Percentiles rank a stretch among this genome's conserved stretches.
Conservation (phyloP, 2,329 filamentous ascomycete genomes). For the Didymella segeticola region DNA sequence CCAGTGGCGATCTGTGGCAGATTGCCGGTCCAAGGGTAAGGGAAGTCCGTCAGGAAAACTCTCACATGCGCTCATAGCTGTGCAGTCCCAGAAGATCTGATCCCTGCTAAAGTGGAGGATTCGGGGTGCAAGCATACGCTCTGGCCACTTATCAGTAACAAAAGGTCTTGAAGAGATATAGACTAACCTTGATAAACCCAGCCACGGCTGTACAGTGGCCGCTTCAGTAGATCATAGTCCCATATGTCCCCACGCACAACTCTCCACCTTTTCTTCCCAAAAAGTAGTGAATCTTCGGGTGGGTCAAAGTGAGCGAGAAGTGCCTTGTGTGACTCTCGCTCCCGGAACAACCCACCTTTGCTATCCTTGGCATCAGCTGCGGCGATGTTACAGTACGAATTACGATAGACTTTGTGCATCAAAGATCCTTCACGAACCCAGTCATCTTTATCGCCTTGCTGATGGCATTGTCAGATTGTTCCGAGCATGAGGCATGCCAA, state of each 20-base stretch:
- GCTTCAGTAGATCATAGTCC: background rate
- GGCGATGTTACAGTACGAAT: conserved; percentile 39
- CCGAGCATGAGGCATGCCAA: no score
- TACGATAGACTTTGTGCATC: conserved; percentile 42
- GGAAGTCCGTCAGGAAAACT: conserved; percentile 14
- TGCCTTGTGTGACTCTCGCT: conserved; percentile 20
- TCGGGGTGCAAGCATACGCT: background rate
- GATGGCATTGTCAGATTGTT: no score
- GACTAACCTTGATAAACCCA: no score
- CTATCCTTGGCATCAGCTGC: conserved; percentile 29
- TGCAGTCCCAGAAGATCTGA: conserved; percentile 33
- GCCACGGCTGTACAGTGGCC: background rate
- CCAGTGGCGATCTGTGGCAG: conserved; percentile 21
- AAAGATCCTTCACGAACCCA: conserved; percentile 24
- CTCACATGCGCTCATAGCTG: conserved; percentile 20
- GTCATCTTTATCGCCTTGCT: conserved; percentile 27
- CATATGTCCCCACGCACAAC: background rate
- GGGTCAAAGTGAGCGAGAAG: conserved; percentile 2
- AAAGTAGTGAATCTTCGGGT: background rate
- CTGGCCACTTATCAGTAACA: background rate
- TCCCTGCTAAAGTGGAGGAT: conserved; percentile 21
- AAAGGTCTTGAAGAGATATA: background rate
- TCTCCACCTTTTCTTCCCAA: background rate
- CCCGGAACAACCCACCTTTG: conserved; percentile 30
- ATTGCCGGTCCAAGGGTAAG: conserved; percentile 11